phyloP scores from a whole-genome alignment of 129 eudicot genomes.

The Helichrysum umbraculigerum region DNA sequence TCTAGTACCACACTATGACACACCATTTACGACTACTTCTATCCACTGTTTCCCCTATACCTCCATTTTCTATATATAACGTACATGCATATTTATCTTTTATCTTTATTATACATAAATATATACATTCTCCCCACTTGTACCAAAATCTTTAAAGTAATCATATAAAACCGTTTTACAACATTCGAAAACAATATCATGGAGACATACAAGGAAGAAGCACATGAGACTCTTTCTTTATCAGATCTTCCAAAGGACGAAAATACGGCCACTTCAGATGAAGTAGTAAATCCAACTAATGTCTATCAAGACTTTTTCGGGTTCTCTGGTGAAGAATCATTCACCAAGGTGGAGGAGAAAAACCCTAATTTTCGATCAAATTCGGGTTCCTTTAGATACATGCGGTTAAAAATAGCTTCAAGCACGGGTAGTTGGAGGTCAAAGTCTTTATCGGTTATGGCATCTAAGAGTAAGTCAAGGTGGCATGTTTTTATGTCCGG shows the following conservation, averaged over 20 bases:
- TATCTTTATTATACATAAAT: no score
- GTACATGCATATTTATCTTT: no score
- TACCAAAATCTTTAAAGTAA: neutral
- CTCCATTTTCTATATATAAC: neutral
- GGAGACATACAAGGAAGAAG: slow-evolving; percentile 26
- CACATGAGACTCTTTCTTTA: slow-evolving; percentile 32
- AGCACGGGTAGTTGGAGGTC: slow-evolving; percentile 25
- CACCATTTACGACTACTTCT: slow-evolving; percentile 21
- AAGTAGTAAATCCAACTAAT: neutral
- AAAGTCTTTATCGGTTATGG: slow-evolving; percentile 25
- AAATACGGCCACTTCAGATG: slow-evolving; percentile 2
- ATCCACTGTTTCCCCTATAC: neutral
- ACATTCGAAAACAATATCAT: neutral
- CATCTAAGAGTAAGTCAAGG: slow-evolving; percentile 42
- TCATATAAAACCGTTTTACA: neutral
- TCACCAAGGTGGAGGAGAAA: slow-evolving; percentile 6
- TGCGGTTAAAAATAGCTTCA: slow-evolving; percentile 32
- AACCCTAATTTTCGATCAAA: slow-evolving; percentile 35
- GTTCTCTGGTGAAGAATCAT: slow-evolving; percentile 16
- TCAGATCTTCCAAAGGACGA: slow-evolving; percentile 34
- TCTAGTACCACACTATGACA: slow-evolving; percentile 11
- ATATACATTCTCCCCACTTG: neutral
- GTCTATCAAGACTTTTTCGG: slow-evolving; percentile 38
- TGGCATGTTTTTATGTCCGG: slow-evolving; percentile 52
- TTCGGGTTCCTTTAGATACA: slow-evolving; percentile 34